Conservation (phyloP, 2,329 filamentous ascomycete species). For the Metarhizium sp. region DNA sequence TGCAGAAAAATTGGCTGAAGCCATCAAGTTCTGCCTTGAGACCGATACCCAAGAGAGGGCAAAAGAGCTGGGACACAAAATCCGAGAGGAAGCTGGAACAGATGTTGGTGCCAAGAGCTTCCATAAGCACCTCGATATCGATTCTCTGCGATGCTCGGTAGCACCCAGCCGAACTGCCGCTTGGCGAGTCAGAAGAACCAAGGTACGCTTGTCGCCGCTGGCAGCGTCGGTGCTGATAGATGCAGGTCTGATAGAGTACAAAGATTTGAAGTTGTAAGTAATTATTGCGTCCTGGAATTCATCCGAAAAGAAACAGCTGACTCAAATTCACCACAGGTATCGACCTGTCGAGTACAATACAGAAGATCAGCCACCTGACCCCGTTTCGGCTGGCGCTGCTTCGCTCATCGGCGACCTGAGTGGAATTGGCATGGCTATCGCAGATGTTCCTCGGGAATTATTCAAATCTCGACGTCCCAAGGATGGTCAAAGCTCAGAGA, state of each 20-base stretch:
- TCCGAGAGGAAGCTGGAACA: constrained; percentile 56
- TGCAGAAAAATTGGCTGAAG: constrained; percentile 53
- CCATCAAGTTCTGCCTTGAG: constrained; percentile 51
- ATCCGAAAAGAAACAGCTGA: constrained; percentile 5
- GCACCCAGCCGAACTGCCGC: constrained; percentile 59
- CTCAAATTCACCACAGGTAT: constrained; percentile 26
- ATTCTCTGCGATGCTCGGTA: constrained; percentile 60
- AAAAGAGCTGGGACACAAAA: constrained; percentile 50
- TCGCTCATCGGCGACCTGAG: constrained; percentile 78
- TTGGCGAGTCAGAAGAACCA: constrained; percentile 63
- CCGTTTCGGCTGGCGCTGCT: constrained; percentile 65
- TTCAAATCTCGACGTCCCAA: constrained; percentile 31
- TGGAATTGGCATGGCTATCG: constrained; percentile 72
- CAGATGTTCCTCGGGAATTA: constrained; percentile 56
- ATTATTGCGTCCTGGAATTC: neutral
- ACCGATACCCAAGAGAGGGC: constrained; percentile 50
- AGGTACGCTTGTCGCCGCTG: constrained; percentile 60
- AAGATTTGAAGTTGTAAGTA: constrained; percentile 62
- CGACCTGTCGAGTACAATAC: constrained; percentile 60
- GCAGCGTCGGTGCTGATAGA: constrained; percentile 62
- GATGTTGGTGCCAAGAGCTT: constrained; percentile 58
- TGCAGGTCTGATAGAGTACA: constrained; percentile 54
- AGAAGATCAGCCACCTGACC: constrained; percentile 69
- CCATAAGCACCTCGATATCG: constrained; percentile 58
- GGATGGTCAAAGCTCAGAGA: constrained; percentile 4